A percentile compares a stretch with the other conserved stretches of the same genome.
These are phyloP conservation scores for Apiosordaria backusii DNA, from an alignment of 495 filamentous ascomycete species.

Conservation along the genomic window DNA sequence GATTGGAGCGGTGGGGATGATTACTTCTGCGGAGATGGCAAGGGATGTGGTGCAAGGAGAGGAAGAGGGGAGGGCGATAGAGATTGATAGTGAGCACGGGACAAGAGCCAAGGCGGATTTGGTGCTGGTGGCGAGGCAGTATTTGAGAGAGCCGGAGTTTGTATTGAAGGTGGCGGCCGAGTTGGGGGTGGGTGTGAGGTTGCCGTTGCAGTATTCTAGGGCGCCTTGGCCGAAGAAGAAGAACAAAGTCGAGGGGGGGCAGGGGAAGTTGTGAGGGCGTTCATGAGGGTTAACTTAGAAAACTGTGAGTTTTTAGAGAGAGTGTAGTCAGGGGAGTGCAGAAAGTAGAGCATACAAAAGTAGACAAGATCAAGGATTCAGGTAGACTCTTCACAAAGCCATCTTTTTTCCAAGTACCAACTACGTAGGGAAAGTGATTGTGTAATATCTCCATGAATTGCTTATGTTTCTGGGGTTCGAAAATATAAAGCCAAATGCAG, in stretches of 20 bases:
- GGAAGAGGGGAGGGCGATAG: slow-evolving; percentile 33
- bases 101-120: slow-evolving; percentile 55
- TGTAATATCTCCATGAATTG: too few relatives aligned
- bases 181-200: slow-evolving; percentile 55
- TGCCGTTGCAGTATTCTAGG: slow-evolving; percentile 51
- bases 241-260: not conserved
- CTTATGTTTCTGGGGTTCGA: too few relatives aligned
- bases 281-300: too few relatives aligned
- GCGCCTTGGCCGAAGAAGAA: slow-evolving; percentile 12
- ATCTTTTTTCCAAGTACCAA: too few relatives aligned
- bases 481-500: too few relatives aligned
- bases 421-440: too few relatives aligned
- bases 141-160: slow-evolving; percentile 65
- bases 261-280: not conserved
- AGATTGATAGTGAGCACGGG: slow-evolving; percentile 44
- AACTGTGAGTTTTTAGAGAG: too few relatives aligned
- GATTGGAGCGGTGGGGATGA: slow-evolving; percentile 71
- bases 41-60: slow-evolving; percentile 51
- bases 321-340: too few relatives aligned
- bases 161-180: slow-evolving; percentile 56
- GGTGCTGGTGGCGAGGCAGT: slow-evolving; percentile 62
- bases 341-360: too few relatives aligned
- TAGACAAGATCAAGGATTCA: too few relatives aligned
- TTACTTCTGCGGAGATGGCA: slow-evolving; percentile 62
- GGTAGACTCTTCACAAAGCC: too few relatives aligned